A percentile compares a stretch with the other conserved stretches of the same genome.
Conservation (phyloP, 2,329 filamentous ascomycete species). For the Samsoniella hepiali region DNA sequence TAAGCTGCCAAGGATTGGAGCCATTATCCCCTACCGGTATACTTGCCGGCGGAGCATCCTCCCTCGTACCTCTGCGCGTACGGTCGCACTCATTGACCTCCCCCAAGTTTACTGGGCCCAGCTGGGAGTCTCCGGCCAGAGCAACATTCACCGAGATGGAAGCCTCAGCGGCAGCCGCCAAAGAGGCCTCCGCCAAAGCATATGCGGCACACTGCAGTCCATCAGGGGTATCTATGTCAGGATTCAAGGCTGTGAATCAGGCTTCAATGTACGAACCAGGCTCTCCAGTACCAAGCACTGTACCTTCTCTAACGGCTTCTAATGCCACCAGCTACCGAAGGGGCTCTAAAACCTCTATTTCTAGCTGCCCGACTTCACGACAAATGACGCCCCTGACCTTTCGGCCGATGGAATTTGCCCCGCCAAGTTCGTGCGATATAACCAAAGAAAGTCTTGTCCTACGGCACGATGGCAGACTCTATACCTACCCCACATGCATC, state of each 20-base stretch:
- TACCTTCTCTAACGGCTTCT: neutral
- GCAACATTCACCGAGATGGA: neutral
- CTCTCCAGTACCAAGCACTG: neutral
- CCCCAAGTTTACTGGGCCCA: neutral
- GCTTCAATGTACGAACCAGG: neutral
- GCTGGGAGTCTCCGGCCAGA: neutral
- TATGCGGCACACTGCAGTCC: neutral
- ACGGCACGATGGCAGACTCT: conserved; percentile 47
- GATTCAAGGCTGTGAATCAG: conserved; percentile 11
- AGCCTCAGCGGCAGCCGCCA: neutral
- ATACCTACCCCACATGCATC: conserved; percentile 42
- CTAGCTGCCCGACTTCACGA: neutral
- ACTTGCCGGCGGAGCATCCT: neutral
- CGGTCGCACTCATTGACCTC: neutral
- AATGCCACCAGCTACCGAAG: neutral
- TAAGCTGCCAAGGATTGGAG: conserved; percentile 32
- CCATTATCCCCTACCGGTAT: neutral
- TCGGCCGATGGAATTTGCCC: neutral
- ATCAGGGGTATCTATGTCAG: neutral
- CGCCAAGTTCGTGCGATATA: conserved; percentile 35
- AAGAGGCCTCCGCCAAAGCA: neutral
- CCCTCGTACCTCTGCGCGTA: neutral
- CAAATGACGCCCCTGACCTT: conserved; percentile 1
- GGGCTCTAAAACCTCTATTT: neutral
- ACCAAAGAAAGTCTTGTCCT: conserved; percentile 44